Base-by-base conservation (phyloP, 169 alveolate genomes). In the Eimeria tenella region DNA sequence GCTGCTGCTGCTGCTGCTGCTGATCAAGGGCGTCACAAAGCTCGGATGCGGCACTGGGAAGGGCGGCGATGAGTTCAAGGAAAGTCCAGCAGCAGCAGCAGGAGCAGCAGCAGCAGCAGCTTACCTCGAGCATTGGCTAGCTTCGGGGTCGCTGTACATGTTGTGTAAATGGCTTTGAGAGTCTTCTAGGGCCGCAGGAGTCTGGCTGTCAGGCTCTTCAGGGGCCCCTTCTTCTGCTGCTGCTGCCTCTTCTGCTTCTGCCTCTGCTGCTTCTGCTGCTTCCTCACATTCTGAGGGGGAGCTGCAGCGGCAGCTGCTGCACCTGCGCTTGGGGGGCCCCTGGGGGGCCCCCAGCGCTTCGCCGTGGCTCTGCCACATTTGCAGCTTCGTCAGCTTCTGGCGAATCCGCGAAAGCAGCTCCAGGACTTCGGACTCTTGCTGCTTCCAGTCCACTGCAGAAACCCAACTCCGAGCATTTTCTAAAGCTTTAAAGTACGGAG, bases 61-160 rank as follows among this genome's bases (percentile, higher is more conserved):
- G 31, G 52, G 31, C 55, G 17, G 25, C 84, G 42, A 74, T 23
- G 42, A 42, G 60, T 25, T 13, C 55, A 42, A n/a, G 25, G 6
- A n/a, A 49, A 42, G 84, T 17, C 4, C 84, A 42, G 84, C 84
- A 42, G 23, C 84, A 25, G 84, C 84, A 74, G 62, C 82, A 71
- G 53, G 55, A 71, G 55, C 82, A 19, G 23, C 71, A 13, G 17
- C 50, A 13, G 58, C 7, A 5, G 17, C 74, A 6, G 10, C 74
- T 25, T 65, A n/a, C 74, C 74, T 25, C 74, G 9, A n/a, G 21
- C 25, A 25, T 13, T 9, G 74, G 21, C 55, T 42, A 21, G 23
- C 55, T 10, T 8, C 83, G 74, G 23, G 31, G 17, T 25, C 74
- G 49, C 23, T 25, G 17, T 65, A 17, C 21, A 6, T 65, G 74